Evolutionary conservation across 768 basidiomycete species (phyloP), one percentile per base, ranked within the genome.

Genomic region (Podaxis carcinomalis): DNA sequence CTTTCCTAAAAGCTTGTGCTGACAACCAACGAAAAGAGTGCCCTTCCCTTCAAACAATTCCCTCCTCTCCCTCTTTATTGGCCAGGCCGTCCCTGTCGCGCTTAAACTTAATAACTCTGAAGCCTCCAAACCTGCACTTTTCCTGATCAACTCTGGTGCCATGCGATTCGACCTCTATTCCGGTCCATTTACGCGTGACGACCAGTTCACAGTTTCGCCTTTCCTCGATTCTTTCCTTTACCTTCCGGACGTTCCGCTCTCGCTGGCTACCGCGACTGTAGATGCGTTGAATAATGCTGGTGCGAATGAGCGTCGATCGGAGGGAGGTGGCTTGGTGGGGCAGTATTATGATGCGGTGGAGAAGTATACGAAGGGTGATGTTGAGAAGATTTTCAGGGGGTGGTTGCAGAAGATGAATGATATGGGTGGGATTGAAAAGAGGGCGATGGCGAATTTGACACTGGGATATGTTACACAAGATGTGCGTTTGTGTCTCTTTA

Each of bases 101-200:
- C 79, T 89, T 39, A 72, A 81, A 4, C 71, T 84, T 68, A 87
- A 89, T 75, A 89, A 89, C 70, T 75, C 83, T 2, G 83, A 88
- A 25, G 79, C 82, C 4, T 70, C 69, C 2, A 80, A 83, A 51
- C 85, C 89, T 36, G 85, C 80, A 64, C 75, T 90, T 65, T 82
- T 89, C 69, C 82, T 92, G 60, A 73, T 77, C 56, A 86, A 89
- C 72, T 81, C 87, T 1, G 88, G 82, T 10, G 82, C 78, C 10
- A 77, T 85, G 66, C 84, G 90, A 53, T 91, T 85, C 72, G 81
- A 89, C 65, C 70, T 92, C 54, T 86, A 84, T 67, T 65, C 78
- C 1, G 92, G 92, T 1, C 67, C 83, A 2, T 93, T 94, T 74
- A 88, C 87, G 32, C 85, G 85, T 70, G 90, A 93, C 69, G 91